Evolutionary conservation across 2,329 filamentous ascomycete genomes (phyloP).

Genomic region (Alternaria alternata): DNA sequence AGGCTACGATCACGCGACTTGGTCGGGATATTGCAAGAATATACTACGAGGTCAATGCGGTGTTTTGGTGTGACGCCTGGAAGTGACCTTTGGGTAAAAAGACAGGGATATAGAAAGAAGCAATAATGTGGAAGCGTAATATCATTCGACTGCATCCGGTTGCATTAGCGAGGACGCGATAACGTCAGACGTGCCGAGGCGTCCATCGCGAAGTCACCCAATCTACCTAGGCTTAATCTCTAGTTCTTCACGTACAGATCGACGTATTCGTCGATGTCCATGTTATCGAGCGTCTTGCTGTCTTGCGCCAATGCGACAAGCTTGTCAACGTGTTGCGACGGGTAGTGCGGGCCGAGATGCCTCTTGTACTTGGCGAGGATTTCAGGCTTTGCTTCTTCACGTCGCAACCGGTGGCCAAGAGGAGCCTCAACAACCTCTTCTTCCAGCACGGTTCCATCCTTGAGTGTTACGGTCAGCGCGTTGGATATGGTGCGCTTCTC

Average conservation of each 20-base stretch:
- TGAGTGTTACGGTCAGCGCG: constrained; percentile 91
- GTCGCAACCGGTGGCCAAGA: constrained; percentile 86
- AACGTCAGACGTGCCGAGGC: constrained; percentile 18
- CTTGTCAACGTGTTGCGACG: constrained; percentile 78
- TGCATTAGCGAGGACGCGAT: constrained; percentile 24
- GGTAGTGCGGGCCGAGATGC: constrained; percentile 85
- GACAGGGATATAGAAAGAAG: constrained; percentile 21
- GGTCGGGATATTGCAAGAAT: constrained; percentile 17
- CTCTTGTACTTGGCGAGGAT: constrained; percentile 95
- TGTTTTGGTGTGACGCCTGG: constrained; percentile 9
- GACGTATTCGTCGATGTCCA: constrained; percentile 91
- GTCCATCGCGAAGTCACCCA: constrained; percentile 21
- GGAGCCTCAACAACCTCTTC: constrained; percentile 95
- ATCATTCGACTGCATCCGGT: constrained; percentile 12
- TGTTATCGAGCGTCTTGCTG: constrained; percentile 75
- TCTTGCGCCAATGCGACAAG: constrained; percentile 83
- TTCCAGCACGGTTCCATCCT: constrained; percentile 89
- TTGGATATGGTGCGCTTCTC: constrained; percentile 95
- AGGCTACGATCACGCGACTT: constrained; percentile 18
- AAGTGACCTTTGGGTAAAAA: constrained; percentile 10
- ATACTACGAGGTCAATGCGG: constrained; percentile 19
- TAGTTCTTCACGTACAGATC: constrained; percentile 76
- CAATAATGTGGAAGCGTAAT: constrained; percentile 12
- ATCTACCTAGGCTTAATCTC: constrained; percentile 31
- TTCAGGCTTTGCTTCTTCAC: constrained; percentile 97